Evolutionary conservation across 2,329 filamentous ascomycete species (phyloP), one percentile per base, ranked within the genome.

Genomic region (Thelonectria olida): DNA sequence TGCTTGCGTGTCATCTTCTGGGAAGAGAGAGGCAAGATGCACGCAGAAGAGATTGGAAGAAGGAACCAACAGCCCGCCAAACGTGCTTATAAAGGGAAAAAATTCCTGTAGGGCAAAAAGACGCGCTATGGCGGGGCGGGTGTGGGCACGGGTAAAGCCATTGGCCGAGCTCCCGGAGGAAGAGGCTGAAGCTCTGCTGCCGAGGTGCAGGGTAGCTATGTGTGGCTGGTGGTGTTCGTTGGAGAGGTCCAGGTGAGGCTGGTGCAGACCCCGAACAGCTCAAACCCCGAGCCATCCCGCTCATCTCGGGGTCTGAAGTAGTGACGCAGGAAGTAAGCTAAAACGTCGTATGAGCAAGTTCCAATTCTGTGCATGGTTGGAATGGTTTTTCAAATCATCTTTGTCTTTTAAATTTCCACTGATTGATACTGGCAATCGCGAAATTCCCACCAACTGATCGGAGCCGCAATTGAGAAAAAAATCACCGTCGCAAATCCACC

Each of bases 1-100:
- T 72, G 73, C 67, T 73, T 68, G 73, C 74, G 73, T 76, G 74
- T 74, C 74, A 71, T 74, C 69, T 76, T 76, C 65, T 64, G 60
- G 49, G 49, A 66, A 59, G 12, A 12, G 6, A 42, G 64, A 57
- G 66, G 63, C 62, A 57, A 66, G 63, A 71, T 64, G 62, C 54
- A 54, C 50, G 60, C 56, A 54, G 64, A 67, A 70, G 54, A 62
- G 38, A 61, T 56, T 71, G 42, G 64, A 69, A 72, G 50, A 48
- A 59, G 44, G n/a, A 47, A 63, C 36, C 36, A 39, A 20, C 36
- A 27, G 10, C n/a, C n/a, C n/a, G n/a, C n/a, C n/a, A n/a, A n/a
- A 51, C 41, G 51, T 41, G 50, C 31, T 48, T 52, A 55, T 55
- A 53, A 58, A 62, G 34, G 5, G 27, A 54, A 47, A 67, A 67